Evolutionary conservation across 2,329 filamentous ascomycete species (phyloP).

Genomic region (Diaporthe sp.): DNA sequence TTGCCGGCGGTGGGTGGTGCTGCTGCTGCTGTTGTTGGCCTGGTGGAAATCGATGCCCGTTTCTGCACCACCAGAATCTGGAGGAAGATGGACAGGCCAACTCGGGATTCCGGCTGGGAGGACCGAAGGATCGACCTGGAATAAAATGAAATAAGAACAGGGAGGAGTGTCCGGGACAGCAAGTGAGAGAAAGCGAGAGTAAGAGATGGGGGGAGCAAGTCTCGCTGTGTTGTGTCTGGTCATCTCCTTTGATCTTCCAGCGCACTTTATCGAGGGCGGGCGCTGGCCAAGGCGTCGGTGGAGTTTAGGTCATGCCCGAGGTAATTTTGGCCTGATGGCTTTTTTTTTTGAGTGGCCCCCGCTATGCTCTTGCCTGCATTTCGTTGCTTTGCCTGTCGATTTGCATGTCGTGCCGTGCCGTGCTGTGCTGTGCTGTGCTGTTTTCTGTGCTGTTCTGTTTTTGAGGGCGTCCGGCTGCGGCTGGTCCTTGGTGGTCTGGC

Average conservation of each 20-base stretch:
- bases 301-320: conserved; percentile 27
- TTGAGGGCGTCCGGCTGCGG: conserved; percentile 1
- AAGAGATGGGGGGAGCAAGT: neutral
- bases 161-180: neutral
- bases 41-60: neutral
- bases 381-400: conserved; percentile 22
- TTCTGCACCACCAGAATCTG: neutral
- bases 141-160: no score
- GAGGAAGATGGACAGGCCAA: neutral
- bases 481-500: neutral
- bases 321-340: conserved; percentile 13
- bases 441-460: neutral
- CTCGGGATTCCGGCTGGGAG: neutral
- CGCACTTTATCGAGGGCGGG: conserved; percentile 8
- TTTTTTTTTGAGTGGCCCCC: neutral
- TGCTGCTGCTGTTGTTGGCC: neutral
- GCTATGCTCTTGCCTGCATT: conserved; percentile 16
- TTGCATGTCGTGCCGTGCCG: neutral
- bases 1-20: neutral
- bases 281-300: conserved; percentile 26
- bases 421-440: neutral
- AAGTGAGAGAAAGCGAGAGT: neutral
- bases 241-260: conserved; percentile 11
- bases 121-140: neutral
- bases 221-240: neutral